Evolutionary conservation across 1,139 yeast genomes (phyloP), one percentile per base, ranked within the genome.

Genomic region (Protomyces arabidopsidicola): DNA sequence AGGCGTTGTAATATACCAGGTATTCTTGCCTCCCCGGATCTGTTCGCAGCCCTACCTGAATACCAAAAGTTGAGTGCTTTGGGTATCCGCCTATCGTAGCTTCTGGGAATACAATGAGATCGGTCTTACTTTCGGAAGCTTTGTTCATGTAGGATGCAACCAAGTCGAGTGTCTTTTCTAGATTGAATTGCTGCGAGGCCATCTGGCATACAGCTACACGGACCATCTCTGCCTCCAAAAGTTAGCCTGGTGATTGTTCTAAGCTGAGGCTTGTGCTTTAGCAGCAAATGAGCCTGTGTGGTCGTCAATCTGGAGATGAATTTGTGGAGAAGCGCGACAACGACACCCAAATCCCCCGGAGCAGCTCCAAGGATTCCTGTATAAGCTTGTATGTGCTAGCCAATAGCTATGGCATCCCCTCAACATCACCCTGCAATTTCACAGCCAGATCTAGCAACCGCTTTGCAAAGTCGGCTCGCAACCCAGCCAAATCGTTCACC

Each of bases 91-190:
- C 54, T 3, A 57, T 24, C 24, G 36, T 35, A 10, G 61, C 61
- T 57, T 57, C 61, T n/a, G 61, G 61, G 27, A 57, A 57, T 14
- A 57, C 61, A 22, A 51, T 51, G 22, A 57, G 31, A 6, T 22
- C 42, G 2, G 50, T 55, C 6, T 31, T 45, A 12, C 35, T 27
- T 2, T 31, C 27, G 2, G 55, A 31, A 8, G 55, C 55, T n/a
- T 57, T 36, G 12, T 24, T 24, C 18, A 38, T 38, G 2, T 45
- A 24, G 1, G 50, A 3, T 16, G 35, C 55, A 16, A 57, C 36
- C 16, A 35, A 20, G 18, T 3, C n/a, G 20, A 57, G 50, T 2
- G 61, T 57, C 50, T 38, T 51, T 4, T 35, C 55, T 42, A 57
- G 16, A 24, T 38, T 50, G 5, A 14, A 16, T 16, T 22, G 51